Percentiles rank a stretch among this genome's conserved stretches.
These are phyloP conservation scores for Globisporangium viniferum DNA, from an alignment of 352 stramenopile genomes.

Conservation along the genomic window DNA sequence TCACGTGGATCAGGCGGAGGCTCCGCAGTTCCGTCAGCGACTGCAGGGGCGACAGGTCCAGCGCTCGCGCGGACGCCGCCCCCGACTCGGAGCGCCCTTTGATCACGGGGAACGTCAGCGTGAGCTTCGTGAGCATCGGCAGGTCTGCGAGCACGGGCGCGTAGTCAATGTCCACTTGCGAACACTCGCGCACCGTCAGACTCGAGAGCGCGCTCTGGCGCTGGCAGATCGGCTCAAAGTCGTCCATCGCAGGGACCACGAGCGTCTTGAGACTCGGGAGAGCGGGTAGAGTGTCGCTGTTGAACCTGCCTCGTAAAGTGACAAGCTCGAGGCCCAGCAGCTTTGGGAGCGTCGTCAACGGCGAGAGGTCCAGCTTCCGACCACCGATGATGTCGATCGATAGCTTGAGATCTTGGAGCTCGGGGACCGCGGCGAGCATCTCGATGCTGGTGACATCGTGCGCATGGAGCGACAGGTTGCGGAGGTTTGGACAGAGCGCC, in stretches of 20 bases:
- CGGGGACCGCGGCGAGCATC: neutral
- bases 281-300: neutral
- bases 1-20: neutral
- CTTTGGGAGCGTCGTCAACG: neutral
- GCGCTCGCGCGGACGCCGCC: neutral
- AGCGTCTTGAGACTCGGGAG: slow-evolving; percentile 3
- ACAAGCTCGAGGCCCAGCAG: neutral
- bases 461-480: neutral
- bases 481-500: neutral
- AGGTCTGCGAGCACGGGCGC: neutral
- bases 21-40: neutral
- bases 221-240: slow-evolving; percentile 8
- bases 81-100: neutral
- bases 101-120: slow-evolving; percentile 1
- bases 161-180: slow-evolving; percentile 5
- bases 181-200: slow-evolving; percentile 3
- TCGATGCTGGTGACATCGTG: neutral
- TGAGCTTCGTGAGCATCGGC: neutral
- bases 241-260: neutral
- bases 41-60: slow-evolving; percentile 5
- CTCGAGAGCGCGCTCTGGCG: neutral
- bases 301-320: neutral
- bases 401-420: neutral
- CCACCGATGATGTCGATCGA: neutral
- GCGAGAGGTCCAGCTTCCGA: neutral